phyloP scores from a whole-genome alignment of 805 yeast genomes.

The Tanozyma kutaoensis region DNA sequence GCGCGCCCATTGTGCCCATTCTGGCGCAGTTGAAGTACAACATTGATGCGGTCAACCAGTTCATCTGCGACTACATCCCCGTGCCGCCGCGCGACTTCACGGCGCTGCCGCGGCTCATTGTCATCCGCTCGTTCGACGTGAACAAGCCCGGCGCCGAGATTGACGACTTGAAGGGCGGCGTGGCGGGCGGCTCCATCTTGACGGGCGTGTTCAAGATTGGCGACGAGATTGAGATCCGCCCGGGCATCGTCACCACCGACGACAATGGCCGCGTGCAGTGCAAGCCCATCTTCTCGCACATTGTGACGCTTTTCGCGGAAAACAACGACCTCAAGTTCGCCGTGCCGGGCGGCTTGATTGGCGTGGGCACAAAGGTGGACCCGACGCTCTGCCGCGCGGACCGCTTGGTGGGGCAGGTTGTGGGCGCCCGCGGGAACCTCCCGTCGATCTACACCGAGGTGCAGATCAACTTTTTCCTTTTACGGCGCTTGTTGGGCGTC shows the following conservation, averaged over 20 bases:
- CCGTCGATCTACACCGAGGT: conserved; percentile 96
- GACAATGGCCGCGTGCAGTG: conserved; percentile 82
- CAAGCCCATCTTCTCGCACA: conserved; percentile 88
- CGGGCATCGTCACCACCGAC: conserved; percentile 96
- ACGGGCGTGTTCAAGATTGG: conserved; percentile 95
- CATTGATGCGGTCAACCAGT: conserved; percentile 96
- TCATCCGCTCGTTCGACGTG: conserved; percentile 96
- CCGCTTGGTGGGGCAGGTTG: conserved; percentile 97
- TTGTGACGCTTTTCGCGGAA: conserved; percentile 92
- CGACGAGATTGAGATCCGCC: conserved; percentile 97
- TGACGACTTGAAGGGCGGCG: conserved; percentile 97
- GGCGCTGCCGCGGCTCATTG: conserved; percentile 90
- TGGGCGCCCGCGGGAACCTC: conserved; percentile 91
- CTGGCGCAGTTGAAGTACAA: conserved; percentile 98
- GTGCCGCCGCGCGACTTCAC: conserved; percentile 92
- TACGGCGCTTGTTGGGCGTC: conserved; percentile 95
- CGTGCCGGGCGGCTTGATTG: conserved; percentile 99
- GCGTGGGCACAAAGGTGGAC: conserved; percentile 98
- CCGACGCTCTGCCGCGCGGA: conserved; percentile 99
- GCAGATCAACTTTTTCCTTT: conserved; percentile 91
- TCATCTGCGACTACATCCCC: conserved; percentile 89
- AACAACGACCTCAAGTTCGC: conserved; percentile 96
- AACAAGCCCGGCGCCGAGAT: conserved; percentile 98
- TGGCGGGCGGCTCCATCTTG: conserved; percentile 97
- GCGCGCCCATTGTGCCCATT: conserved; percentile 97